Base-by-base conservation (phyloP, 2,329 filamentous ascomycete genomes). In the Colletotrichum orbiculare region DNA sequence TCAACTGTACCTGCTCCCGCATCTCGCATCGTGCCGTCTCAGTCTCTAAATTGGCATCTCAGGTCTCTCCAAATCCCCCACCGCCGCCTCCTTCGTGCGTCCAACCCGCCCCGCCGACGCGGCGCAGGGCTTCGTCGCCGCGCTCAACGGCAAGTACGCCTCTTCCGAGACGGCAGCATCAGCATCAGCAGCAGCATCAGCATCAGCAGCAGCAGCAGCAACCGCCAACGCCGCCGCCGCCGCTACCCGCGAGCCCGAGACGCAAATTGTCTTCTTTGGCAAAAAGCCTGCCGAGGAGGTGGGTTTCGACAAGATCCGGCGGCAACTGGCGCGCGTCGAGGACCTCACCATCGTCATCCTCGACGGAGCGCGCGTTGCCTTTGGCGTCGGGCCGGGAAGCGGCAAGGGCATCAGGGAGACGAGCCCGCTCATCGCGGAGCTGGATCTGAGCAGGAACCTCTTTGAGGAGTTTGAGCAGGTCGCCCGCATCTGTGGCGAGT, bases 241-340 rank as follows among this genome's bases (percentile, higher is more conserved):
- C 8, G 71, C 75, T 35, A 66, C 70, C 41, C 70, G 50, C 55
- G 64, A 50, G 67, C 66, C 57, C 60, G 61, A 69, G 54, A 62
- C 63, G 54, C 82, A 87, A 53, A 91, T 97, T 67, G 79, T 83
- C 59, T 90, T 83, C 84, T 97, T 82, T 79, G 92, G 78, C 42
- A 98, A 60, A 46, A 69, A 98, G 78, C 86, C 94, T 15, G 95
- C 93, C 6, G 91, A 98, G 79, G 95, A 98, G 79, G 88, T 98
- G 39, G 96, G 96, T 37, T 98, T 98, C 71, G 94, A 97, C 70
- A 97, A 97, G 82, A 93, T 97, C 69, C 88, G 91, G 47, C 86
- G 86, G 69, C 88, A 94, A 77, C 89, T 96, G 72, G 91, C 94
- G 70, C 83, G 91, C 73, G 82, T 98, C 38, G 82, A 90, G 59